These are phyloP conservation scores for Lepidium campestre DNA, from an alignment of 441 rosid genomes.

Conservation along the genomic window DNA sequence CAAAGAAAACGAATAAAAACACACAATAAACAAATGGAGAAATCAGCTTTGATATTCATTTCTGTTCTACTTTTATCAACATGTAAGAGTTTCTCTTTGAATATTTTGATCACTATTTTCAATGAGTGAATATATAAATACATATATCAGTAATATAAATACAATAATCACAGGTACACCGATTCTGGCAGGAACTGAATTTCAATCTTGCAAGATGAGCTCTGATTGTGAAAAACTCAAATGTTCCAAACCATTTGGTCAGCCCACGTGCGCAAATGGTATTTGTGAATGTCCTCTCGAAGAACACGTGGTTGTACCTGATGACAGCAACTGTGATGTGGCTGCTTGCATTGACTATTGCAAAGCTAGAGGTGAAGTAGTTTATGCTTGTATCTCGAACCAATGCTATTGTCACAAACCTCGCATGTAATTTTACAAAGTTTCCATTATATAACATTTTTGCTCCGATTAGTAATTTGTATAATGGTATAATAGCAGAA, in stretches of 20 bases:
- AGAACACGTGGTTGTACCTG: not conserved
- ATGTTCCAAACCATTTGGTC: not conserved
- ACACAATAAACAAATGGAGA: not conserved
- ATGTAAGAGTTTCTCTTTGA: not conserved
- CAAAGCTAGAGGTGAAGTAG: not conserved
- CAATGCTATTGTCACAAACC: not conserved
- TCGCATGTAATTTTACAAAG: not conserved
- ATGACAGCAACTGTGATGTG: not conserved
- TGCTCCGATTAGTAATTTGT: too few relatives aligned
- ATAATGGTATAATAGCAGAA: too few relatives aligned
- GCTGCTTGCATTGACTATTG: not conserved
- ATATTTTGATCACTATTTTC: not conserved
- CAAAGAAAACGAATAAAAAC: too few relatives aligned
- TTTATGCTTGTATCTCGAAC: not conserved
- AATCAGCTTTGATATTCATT: not conserved
- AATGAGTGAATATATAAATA: not conserved
- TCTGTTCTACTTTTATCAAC: constrained; percentile 11
- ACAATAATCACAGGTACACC: not conserved
- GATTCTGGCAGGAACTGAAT: not conserved
- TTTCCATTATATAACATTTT: too few relatives aligned
- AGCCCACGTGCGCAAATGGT: not conserved
- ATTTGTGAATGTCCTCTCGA: not conserved
- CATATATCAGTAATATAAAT: not conserved
- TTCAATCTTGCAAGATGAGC: not conserved
- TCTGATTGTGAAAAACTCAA: not conserved